Percentiles rank a stretch among this genome's conserved stretches.
phyloP scores from a whole-genome alignment of 164 flowering plant genomes.

The Piper betle region DNA sequence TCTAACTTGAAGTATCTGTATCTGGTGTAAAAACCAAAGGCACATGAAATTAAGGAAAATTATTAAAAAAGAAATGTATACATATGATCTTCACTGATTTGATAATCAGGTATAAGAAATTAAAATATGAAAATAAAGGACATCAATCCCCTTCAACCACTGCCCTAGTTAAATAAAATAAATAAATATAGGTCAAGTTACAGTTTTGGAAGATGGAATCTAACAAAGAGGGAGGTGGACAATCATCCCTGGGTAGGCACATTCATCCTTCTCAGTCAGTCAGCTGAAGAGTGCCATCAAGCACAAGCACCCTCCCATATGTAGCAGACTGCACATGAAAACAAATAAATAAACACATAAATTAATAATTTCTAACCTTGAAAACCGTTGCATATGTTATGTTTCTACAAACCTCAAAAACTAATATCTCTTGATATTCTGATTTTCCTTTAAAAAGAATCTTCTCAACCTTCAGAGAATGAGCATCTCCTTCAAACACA shows the following conservation, averaged over 20 bases:
- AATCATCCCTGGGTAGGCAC: constrained; percentile 98
- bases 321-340: constrained; percentile 57
- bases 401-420: constrained; percentile 59
- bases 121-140: too few relatives aligned
- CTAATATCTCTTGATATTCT: constrained; percentile 81
- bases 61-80: too few relatives aligned
- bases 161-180: too few relatives aligned
- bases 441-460: constrained; percentile 61
- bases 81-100: too few relatives aligned
- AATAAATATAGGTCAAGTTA: constrained; percentile 10
- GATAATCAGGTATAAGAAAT: not conserved
- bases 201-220: constrained; percentile 71
- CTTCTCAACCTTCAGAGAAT: constrained; percentile 71
- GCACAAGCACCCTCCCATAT: constrained; percentile 96
- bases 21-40: not conserved
- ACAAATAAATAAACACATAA: not conserved
- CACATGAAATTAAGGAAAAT: too few relatives aligned
- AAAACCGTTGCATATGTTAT: too few relatives aligned
- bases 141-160: too few relatives aligned
- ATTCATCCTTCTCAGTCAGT: constrained; percentile 95
- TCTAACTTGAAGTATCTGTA: not conserved
- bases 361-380: not conserved
- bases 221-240: constrained; percentile 96
- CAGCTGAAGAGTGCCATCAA: constrained; percentile 97
- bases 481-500: constrained; percentile 68